Percentiles rank a stretch among this genome's conserved stretches.
Conservation (phyloP, 441 rosid species). For the Arabidopsis hybrid region DNA sequence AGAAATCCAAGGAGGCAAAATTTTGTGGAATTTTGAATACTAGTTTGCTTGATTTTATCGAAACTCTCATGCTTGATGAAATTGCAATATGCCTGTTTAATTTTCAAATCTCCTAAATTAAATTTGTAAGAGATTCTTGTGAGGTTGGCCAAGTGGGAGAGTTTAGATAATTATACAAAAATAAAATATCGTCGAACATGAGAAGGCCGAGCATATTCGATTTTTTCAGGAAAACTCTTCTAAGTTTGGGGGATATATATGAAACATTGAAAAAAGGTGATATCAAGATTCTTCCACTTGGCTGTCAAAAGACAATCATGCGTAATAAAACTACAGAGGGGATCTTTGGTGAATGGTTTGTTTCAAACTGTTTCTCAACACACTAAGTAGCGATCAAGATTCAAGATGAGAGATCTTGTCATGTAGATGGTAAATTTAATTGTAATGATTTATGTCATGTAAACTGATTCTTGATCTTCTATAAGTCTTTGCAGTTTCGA, state of each 20-base stretch:
- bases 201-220: no score
- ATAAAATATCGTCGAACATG: not conserved
- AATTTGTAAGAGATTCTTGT: not conserved
- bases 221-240: no score
- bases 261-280: no score
- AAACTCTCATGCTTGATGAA: not conserved
- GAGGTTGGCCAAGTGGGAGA: not conserved
- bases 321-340: no score
- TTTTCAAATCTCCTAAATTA: not conserved
- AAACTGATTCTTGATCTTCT: conserved; percentile 22
- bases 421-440: conserved; percentile 29
- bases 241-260: no score
- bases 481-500: not conserved
- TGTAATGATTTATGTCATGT: conserved; percentile 24
- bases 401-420: conserved; percentile 33
- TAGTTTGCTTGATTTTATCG: not conserved
- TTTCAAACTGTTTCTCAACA: no score
- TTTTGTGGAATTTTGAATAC: not conserved
- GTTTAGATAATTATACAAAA: not conserved
- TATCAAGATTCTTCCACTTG: no score
- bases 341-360: no score
- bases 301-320: no score
- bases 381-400: not conserved
- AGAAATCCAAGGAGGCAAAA: not conserved
- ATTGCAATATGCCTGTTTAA: not conserved